These are phyloP conservation scores for Cnidoscolus chayamansa DNA, from an alignment of 441 rosid genomes.

Conservation along the genomic window DNA sequence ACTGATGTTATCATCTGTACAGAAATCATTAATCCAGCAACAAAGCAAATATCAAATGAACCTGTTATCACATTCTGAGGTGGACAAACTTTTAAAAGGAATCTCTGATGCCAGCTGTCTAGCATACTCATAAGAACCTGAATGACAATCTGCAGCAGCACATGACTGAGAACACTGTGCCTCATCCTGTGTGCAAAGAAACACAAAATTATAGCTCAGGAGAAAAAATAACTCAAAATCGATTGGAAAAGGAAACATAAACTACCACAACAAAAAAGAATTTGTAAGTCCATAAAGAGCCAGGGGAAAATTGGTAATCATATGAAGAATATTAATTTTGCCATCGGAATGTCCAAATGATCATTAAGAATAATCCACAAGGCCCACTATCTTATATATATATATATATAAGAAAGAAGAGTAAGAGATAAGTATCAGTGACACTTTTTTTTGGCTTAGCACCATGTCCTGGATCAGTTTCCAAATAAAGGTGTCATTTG, in stretches of 20 bases:
- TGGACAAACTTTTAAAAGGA: slow-evolving; percentile 33
- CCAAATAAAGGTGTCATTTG: no score
- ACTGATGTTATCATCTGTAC: neutral
- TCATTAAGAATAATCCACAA: no score
- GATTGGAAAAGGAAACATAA: neutral
- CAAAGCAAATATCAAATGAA: slow-evolving; percentile 21
- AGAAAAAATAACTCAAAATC: neutral
- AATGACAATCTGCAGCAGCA: slow-evolving; percentile 35
- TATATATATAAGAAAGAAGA: no score
- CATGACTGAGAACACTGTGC: slow-evolving; percentile 39
- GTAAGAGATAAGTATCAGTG: no score
- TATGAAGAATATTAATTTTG: no score
- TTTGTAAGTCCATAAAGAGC: no score
- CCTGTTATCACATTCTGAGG: slow-evolving; percentile 56
- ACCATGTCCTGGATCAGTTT: no score
- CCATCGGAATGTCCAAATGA: no score
- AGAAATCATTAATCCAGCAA: neutral
- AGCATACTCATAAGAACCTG: slow-evolving; percentile 40
- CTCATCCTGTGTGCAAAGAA: slow-evolving; percentile 53
- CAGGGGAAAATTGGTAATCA: no score
- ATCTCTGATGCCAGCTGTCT: slow-evolving; percentile 43
- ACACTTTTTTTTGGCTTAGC: no score
- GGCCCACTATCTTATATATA: no score
- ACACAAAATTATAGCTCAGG: slow-evolving; percentile 2
- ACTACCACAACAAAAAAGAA: no score